These are phyloP conservation scores for Veloporphyrellus conicus DNA, from an alignment of 1,284 basidiomycete genomes.

Conservation along the genomic window DNA sequence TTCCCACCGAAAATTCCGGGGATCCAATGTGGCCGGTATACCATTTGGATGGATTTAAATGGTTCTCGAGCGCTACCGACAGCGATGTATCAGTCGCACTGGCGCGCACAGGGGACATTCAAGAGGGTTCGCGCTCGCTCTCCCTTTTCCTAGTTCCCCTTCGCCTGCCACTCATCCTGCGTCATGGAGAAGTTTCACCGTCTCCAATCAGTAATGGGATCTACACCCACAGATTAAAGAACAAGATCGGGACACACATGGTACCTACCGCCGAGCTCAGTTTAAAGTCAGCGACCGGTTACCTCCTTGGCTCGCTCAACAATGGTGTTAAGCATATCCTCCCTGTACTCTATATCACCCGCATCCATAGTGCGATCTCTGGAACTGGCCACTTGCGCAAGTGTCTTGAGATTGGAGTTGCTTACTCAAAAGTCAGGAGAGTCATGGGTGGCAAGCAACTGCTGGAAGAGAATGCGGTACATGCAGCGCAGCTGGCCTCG, in stretches of 20 bases:
- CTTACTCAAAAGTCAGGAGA: constrained; percentile 56
- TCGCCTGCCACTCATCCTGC: constrained; percentile 48
- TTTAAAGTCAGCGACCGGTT: constrained; percentile 57
- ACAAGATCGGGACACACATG: constrained; percentile 74
- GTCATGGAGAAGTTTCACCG: constrained; percentile 38
- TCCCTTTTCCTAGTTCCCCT: constrained; percentile 72
- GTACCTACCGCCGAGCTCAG: constrained; percentile 77
- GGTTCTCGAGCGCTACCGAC: constrained; percentile 83
- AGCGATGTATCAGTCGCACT: constrained; percentile 68
- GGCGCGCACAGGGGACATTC: constrained; percentile 59
- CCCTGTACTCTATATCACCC: constrained; percentile 73
- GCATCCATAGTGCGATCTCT: constrained; percentile 61
- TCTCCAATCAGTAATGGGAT: constrained; percentile 63
- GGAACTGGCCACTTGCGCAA: constrained; percentile 59
- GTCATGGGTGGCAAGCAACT: constrained; percentile 49
- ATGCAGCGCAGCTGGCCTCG: constrained; percentile 59
- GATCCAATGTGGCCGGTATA: constrained; percentile 50
- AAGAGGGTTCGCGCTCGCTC: constrained; percentile 56
- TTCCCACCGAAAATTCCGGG: constrained; percentile 29
- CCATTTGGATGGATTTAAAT: constrained; percentile 68
- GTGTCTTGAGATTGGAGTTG: constrained; percentile 58
- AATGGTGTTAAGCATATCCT: constrained; percentile 69
- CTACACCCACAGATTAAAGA: constrained; percentile 68
- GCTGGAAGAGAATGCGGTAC: constrained; percentile 54
- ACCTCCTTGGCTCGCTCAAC: constrained; percentile 59